Evolutionary conservation across 1,139 yeast genomes (phyloP).

Genomic region (Yamadazyma songkhlaensis): DNA sequence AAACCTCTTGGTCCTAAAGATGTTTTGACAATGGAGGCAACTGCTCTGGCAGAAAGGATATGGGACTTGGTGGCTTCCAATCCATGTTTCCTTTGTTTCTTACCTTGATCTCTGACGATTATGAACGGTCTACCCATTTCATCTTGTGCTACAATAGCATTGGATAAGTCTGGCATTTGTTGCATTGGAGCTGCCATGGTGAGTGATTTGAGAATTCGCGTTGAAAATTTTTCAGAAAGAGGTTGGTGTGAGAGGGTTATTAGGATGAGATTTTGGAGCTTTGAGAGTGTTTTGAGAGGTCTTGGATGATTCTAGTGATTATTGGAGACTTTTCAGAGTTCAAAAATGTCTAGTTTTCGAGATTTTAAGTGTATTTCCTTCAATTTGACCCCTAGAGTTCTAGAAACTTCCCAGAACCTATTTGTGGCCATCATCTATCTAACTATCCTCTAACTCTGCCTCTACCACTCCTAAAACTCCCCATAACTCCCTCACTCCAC

Average conservation of each 20-base stretch:
- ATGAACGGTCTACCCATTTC: slow-evolving; percentile 99
- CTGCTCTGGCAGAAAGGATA: slow-evolving; percentile 93
- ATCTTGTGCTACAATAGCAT: slow-evolving; percentile 98
- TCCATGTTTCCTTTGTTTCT: slow-evolving; percentile 89
- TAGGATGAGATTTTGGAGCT: not conserved
- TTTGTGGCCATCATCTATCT: no score
- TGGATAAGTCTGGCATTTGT: slow-evolving; percentile 93
- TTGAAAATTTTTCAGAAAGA: slow-evolving; percentile 12
- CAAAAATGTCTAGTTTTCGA: no score
- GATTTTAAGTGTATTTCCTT: no score
- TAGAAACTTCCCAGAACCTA: no score
- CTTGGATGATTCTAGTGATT: no score
- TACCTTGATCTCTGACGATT: slow-evolving; percentile 95
- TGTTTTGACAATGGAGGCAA: slow-evolving; percentile 87
- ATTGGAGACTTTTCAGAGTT: no score
- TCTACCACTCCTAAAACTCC: not conserved
- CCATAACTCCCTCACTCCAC: not conserved
- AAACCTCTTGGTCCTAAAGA: slow-evolving; percentile 98
- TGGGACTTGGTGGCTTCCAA: slow-evolving; percentile 94
- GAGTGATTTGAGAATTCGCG: slow-evolving; percentile 10
- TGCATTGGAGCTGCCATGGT: slow-evolving; percentile 31
- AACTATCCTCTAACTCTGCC: no score
- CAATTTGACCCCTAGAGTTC: no score
- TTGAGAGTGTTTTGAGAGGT: no score
- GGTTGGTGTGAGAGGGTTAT: not conserved